Evolutionary conservation across 331 rosid genomes (phyloP).

Genomic region (Acacia concinna): DNA sequence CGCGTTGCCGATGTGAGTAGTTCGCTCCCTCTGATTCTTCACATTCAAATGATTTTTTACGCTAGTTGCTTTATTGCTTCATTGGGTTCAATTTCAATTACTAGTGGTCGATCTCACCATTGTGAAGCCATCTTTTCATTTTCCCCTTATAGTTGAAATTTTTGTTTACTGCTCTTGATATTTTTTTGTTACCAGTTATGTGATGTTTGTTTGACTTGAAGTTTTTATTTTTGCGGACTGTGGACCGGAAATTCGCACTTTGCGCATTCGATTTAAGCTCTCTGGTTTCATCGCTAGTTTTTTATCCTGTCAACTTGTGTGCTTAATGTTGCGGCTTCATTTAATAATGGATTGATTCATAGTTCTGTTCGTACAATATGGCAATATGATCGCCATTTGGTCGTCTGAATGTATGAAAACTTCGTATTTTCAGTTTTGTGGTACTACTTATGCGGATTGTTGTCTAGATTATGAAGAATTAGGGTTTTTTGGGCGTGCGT

Average conservation of each 20-base stretch:
- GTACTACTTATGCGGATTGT: background rate
- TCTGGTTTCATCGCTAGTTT: background rate
- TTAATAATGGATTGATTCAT: conserved; percentile 5
- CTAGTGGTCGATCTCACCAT: conserved; percentile 44
- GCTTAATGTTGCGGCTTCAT: conserved; percentile 18
- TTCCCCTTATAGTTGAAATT: background rate
- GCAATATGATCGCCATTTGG: conserved; percentile 18
- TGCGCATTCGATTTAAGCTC: background rate
- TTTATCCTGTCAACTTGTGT: background rate
- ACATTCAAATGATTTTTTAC: background rate
- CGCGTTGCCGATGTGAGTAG: conserved; percentile 43
- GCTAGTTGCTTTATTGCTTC: background rate
- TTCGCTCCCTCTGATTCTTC: conserved; percentile 13
- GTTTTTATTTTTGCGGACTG: background rate
- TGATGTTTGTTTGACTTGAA: background rate
- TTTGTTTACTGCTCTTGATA: conserved; percentile 35
- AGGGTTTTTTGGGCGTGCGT: conserved; percentile 42
- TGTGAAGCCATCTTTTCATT: conserved; percentile 7
- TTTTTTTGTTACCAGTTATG: conserved; percentile 10
- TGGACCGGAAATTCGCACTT: conserved; percentile 15
- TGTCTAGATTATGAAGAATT: conserved; percentile 26
- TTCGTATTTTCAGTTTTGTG: background rate
- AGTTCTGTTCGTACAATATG: background rate
- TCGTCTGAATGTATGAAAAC: conserved; percentile 6
- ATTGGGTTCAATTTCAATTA: background rate